phyloP scores from a whole-genome alignment of 2,329 filamentous ascomycete genomes.

The Aspergillus hortae region DNA sequence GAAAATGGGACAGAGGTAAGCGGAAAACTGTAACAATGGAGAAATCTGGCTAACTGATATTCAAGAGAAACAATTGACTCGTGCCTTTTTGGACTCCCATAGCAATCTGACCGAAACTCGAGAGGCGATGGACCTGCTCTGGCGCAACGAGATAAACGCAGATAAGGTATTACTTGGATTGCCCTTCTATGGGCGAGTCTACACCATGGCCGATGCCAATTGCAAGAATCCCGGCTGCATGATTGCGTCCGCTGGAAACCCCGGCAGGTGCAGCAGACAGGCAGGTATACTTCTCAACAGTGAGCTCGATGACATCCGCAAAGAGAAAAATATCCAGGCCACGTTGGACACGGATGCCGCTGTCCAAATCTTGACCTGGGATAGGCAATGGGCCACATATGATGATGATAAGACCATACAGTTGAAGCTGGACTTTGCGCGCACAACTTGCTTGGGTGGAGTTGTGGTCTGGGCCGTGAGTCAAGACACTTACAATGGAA shows the following conservation, averaged over 20 bases:
- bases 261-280: slow-evolving; percentile 27
- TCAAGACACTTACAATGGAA: slow-evolving; percentile 3
- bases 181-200: slow-evolving; percentile 24
- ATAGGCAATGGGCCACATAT: slow-evolving; percentile 28
- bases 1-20: slow-evolving; percentile 23
- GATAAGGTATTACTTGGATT: slow-evolving; percentile 27
- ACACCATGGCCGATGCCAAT: slow-evolving; percentile 13
- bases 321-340: slow-evolving; percentile 7
- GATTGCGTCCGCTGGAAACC: slow-evolving; percentile 22
- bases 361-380: slow-evolving; percentile 23
- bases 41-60: background rate
- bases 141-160: slow-evolving; percentile 24
- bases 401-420: slow-evolving; percentile 34
- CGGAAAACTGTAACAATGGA: background rate
- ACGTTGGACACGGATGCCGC: slow-evolving; percentile 22
- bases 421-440: slow-evolving; percentile 31
- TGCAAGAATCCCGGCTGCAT: slow-evolving; percentile 28
- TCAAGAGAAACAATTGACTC: slow-evolving; percentile 9
- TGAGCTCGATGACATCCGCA: slow-evolving; percentile 33
- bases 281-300: slow-evolving; percentile 27
- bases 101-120: slow-evolving; percentile 34
- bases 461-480: slow-evolving; percentile 15
- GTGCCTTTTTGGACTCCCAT: slow-evolving; percentile 22
- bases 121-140: slow-evolving; percentile 23
- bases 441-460: slow-evolving; percentile 29